Conservation (phyloP, 495 filamentous ascomycete species). For the Bacidia rubella region DNA sequence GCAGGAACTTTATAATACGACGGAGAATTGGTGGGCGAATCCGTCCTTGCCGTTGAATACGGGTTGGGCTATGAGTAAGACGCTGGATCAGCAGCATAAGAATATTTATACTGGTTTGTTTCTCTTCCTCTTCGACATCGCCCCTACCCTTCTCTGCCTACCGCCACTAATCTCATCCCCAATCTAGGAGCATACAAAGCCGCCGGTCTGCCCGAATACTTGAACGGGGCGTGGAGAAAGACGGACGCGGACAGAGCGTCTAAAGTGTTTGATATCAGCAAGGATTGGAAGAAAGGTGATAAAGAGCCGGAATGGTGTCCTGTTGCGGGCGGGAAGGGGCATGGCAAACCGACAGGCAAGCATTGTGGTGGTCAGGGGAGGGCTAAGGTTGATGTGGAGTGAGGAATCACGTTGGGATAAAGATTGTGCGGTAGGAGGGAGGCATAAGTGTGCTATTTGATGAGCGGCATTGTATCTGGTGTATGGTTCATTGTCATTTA, state of each 20-base stretch:
- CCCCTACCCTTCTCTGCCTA: slow-evolving; percentile 7
- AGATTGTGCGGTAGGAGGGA: no score
- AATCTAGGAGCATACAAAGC: neutral
- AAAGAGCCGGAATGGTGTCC: slow-evolving; percentile 15
- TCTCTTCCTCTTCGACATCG: slow-evolving; percentile 9
- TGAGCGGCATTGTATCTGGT: no score
- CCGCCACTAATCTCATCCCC: slow-evolving; percentile 11
- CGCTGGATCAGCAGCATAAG: neutral
- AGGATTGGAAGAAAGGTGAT: slow-evolving; percentile 10
- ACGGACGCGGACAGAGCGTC: neutral
- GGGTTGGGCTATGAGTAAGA: neutral
- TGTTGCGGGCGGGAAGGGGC: slow-evolving; percentile 17
- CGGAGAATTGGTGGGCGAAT: slow-evolving; percentile 5
- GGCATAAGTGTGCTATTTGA: no score
- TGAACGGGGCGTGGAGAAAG: neutral
- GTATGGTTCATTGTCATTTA: no score
- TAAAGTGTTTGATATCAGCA: slow-evolving; percentile 1
- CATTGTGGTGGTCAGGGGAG: neutral
- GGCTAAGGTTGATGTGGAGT: no score
- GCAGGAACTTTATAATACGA: neutral
- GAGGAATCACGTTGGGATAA: no score
- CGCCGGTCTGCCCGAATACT: neutral
- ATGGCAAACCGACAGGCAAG: slow-evolving; percentile 9
- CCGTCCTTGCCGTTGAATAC: neutral
- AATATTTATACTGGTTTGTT: slow-evolving; percentile 1